Base-by-base conservation (phyloP, 805 yeast species). In the Starmerella riodocensis region DNA sequence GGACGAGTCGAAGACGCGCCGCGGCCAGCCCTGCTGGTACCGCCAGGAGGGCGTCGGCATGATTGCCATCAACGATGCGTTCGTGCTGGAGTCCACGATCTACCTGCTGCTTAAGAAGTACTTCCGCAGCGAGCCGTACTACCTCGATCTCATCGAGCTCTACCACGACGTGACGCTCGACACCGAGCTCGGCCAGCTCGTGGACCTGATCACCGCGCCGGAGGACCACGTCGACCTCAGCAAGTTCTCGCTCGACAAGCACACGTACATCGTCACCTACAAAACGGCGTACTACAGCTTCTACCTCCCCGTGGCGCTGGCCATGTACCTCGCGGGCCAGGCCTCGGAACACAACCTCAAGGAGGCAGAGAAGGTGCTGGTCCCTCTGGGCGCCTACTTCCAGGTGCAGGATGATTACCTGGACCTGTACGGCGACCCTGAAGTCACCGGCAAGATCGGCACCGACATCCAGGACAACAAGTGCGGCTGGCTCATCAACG, bases 11-110 rank as follows among this genome's bases (percentile, higher is more conserved):
- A 79, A 83, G 60, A 91, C 98, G 30, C 81, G 98, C 70, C 78
- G 98, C 61, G 98, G 96, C 44, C 96, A 88, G 64, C 91, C 95
- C 50, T 91, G 98, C 64, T 91, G 98, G 98, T 91, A 85, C 68
- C 75, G 70, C 56, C 75, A 72, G 50, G 61, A 61, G 26, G 74
- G 74, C 29, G 95, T 91, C 43, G 83, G 82, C 29, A 84, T 84
- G 59, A 78, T 91, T 58, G 98, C 99, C 43, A 91, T 91, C 62
- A 91, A 91, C 57, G 99, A 91, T 58, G 75, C 98, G 3, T 91
- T 91, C 62, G 83, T 91, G 91, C 71, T 91, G 50, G 98, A 91
- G 64, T 93, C 88, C 42, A 84, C 94, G 33, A 85, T 91, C 52
- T 91, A 91, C 64, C 66, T 84, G 44, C 64, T 91, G 47, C 71